Percentiles rank a stretch among this genome's conserved stretches.
phyloP scores from a whole-genome alignment of 108 stramenopile species.

The Epipyxis sp. region DNA sequence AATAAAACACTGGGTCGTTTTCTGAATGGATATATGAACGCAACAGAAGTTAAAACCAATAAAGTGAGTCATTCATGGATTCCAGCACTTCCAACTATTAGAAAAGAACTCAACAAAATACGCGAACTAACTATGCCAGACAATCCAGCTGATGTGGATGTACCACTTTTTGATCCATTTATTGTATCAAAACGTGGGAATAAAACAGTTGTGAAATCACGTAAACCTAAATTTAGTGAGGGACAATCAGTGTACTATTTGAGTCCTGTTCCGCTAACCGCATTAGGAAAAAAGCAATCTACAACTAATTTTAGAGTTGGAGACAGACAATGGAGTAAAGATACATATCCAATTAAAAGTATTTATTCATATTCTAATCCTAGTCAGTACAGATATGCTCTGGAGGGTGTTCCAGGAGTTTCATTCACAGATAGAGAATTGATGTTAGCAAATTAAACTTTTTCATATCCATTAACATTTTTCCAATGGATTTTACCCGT shows the following conservation, averaged over 20 bases:
- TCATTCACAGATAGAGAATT: neutral
- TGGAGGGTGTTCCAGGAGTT: neutral
- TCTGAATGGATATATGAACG: constrained; percentile 35
- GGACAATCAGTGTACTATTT: neutral
- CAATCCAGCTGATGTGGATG: neutral
- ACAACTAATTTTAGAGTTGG: neutral
- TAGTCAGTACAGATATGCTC: neutral
- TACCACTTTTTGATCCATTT: neutral
- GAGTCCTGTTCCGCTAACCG: neutral
- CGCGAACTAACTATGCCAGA: neutral
- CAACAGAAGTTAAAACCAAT: neutral
- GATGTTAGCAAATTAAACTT: neutral
- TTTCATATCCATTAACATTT: constrained; percentile 3
- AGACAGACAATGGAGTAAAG: neutral
- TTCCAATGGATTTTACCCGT: constrained; percentile 23
- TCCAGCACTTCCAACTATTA: neutral
- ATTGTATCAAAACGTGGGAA: neutral
- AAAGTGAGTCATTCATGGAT: constrained; percentile 12
- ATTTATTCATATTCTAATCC: neutral
- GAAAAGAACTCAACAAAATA: constrained; percentile 1
- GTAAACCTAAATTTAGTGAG: constrained; percentile 1
- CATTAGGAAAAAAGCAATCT: constrained; percentile 20
- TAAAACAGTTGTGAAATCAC: neutral
- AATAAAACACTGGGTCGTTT: constrained; percentile 28
- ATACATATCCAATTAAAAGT: constrained; percentile 2